Percentiles rank a stretch among this genome's conserved stretches.
Evolutionary conservation across 2,329 filamentous ascomycete genomes (phyloP).

Genomic region (Ophiocordyceps sinensis): DNA sequence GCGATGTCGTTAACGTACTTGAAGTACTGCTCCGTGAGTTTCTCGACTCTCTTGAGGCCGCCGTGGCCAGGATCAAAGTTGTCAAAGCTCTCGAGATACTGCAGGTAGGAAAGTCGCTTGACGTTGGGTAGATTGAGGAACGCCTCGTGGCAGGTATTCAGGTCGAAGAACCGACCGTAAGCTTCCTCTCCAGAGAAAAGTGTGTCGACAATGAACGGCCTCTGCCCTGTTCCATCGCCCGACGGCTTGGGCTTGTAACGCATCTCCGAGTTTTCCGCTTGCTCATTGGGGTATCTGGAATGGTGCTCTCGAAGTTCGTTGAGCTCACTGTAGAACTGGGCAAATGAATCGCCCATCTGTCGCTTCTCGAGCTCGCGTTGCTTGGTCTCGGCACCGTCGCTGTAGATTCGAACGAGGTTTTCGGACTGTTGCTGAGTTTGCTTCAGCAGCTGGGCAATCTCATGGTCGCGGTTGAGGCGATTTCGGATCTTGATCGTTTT

Average conservation of each 20-base stretch:
- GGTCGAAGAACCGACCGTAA: conserved; percentile 83
- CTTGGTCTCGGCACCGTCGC: conserved; percentile 57
- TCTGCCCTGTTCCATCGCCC: conserved; percentile 47
- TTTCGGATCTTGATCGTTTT: conserved; percentile 52
- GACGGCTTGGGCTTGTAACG: conserved; percentile 64
- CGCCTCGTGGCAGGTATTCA: conserved; percentile 70
- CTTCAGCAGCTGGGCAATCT: conserved; percentile 72
- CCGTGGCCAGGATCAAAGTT: conserved; percentile 62
- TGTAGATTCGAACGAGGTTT: conserved; percentile 70
- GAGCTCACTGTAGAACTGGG: conserved; percentile 80
- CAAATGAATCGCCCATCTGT: conserved; percentile 72
- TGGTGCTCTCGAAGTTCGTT: conserved; percentile 76
- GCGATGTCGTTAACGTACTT: conserved; percentile 70
- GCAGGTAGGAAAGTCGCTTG: conserved; percentile 75
- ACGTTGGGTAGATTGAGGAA: conserved; percentile 82
- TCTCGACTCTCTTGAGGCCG: conserved; percentile 65
- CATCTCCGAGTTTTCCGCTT: conserved; percentile 85
- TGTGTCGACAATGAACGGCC: conserved; percentile 60
- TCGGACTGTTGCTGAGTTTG: conserved; percentile 79
- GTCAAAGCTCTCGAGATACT: conserved; percentile 88
- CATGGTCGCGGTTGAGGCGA: conserved; percentile 78
- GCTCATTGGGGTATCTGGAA: conserved; percentile 81
- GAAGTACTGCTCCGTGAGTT: conserved; percentile 87
- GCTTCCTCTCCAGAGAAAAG: conserved; percentile 95
- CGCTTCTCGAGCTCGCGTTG: conserved; percentile 73